Percentiles rank a stretch among this genome's conserved stretches.
These are phyloP conservation scores for Ustilago crameri DNA, from an alignment of 1,284 basidiomycete genomes.

Conservation along the genomic window DNA sequence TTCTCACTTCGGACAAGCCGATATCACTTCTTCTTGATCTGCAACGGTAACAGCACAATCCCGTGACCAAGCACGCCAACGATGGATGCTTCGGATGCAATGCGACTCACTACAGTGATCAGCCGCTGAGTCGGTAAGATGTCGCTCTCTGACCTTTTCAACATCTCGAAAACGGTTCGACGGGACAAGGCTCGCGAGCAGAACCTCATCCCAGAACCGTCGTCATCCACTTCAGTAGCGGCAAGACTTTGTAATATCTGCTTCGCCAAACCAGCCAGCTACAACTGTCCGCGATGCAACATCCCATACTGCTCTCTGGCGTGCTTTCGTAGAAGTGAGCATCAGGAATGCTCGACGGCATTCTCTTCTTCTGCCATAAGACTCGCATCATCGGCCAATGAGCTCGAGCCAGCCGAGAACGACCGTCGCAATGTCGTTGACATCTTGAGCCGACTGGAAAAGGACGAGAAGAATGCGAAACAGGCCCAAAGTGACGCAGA, in stretches of 20 bases:
- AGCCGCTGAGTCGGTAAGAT: constrained; percentile 1
- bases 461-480: constrained; percentile 5
- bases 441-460: constrained; percentile 29
- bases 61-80: not conserved
- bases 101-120: not conserved
- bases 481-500: constrained; percentile 9
- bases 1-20: not conserved
- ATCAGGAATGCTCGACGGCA: constrained; percentile 44
- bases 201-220: constrained; percentile 26
- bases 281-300: constrained; percentile 62
- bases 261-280: constrained; percentile 35
- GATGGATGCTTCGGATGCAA: not conserved
- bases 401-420: constrained; percentile 9
- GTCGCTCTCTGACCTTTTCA: constrained; percentile 52
- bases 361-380: constrained; percentile 40
- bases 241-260: constrained; percentile 57
- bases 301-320: constrained; percentile 57
- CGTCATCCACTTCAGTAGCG: constrained; percentile 13
- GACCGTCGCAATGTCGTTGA: constrained; percentile 33
- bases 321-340: constrained; percentile 50
- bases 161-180: constrained; percentile 49
- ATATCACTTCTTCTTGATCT: too few species aligned
- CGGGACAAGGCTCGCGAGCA: constrained; percentile 44
- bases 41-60: not conserved
- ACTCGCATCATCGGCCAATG: constrained; percentile 1